Base-by-base conservation (phyloP, 352 stramenopile genomes). In the Blastocystis sp. region DNA sequence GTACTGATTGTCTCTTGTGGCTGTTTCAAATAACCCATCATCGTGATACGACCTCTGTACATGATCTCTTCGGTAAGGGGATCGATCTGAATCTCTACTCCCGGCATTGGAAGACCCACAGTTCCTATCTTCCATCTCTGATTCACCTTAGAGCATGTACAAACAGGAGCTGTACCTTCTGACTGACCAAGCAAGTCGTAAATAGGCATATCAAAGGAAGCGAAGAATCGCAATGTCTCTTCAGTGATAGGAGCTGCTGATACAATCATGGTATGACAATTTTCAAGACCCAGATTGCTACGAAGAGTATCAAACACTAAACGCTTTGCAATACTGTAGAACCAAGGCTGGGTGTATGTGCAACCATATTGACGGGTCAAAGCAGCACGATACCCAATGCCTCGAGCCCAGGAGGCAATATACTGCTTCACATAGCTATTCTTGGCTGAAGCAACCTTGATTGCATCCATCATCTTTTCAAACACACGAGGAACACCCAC, bases 191-290 rank as follows among this genome's bases (percentile, higher is more conserved):
- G 95, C 89, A 98, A 93, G 91, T 98, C 96, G 89, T 94, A 95
- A 58, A 98, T 93, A 11, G 94, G 95, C 58, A 98, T 92, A 89
- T 98, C 95, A 33, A 98, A 90, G 27, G 95, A 97, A 73, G 93
- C 94, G 90, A 98, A 98, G 91, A 98, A 98, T 44, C 97, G 92
- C 15, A 98, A 91, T 17, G 97, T 94, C 87, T 98, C 95, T n/a
- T 92, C 90, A 77, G 94, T 94, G 82, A 98, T 97, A 1, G 95
- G 95, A 35, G 96, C 95, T 7, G 95, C 96, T 1, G 92, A 40
- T 89, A 51, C 42, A 27, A 70, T 62, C 70, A 87, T 40, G 60
- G 51, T 17, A 89, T 76, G 40, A 90, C 91, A 37, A 64, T 40
- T 66, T 58, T 59, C 68, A 51, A 58, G 48, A 76, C 64, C 58